Evolutionary conservation across 306 rosid genomes (phyloP).

Genomic region (Dicorynia guianensis): DNA sequence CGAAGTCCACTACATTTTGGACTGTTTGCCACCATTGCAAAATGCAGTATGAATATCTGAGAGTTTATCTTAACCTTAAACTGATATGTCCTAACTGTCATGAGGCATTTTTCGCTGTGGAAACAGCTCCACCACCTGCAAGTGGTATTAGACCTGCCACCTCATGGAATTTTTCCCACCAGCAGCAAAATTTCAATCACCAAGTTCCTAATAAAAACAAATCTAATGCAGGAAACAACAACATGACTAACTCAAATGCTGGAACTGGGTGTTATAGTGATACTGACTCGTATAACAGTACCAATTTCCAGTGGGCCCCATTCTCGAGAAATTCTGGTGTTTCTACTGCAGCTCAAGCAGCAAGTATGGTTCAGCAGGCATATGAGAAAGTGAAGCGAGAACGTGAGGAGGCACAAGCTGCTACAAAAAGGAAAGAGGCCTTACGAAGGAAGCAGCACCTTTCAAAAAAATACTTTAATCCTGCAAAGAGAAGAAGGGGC

Average conservation of each 20-base stretch:
- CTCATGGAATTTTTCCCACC: constrained; percentile 60
- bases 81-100: constrained; percentile 95
- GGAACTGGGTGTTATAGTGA: constrained; percentile 53
- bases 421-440: constrained; percentile 63
- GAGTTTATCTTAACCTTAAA: constrained; percentile 86
- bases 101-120: constrained; percentile 78
- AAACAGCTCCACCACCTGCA: constrained; percentile 82
- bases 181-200: constrained; percentile 48
- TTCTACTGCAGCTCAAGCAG: constrained; percentile 86
- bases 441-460: constrained; percentile 65
- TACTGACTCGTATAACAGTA: constrained; percentile 45
- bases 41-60: constrained; percentile 95
- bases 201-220: constrained; percentile 52
- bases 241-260: constrained; percentile 48
- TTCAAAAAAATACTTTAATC: constrained; percentile 59
- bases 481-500: constrained; percentile 73
- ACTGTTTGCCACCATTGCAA: constrained; percentile 85
- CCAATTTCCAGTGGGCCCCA: constrained; percentile 78
- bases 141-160: constrained; percentile 66
- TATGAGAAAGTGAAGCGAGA: constrained; percentile 91
- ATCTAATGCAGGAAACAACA: constrained; percentile 52
- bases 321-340: constrained; percentile 71
- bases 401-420: constrained; percentile 92
- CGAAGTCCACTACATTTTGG: constrained; percentile 83
- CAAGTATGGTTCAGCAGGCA: constrained; percentile 87